Evolutionary conservation across 2,329 filamentous ascomycete genomes (phyloP).

Genomic region (Cordyceps cateniannulata): DNA sequence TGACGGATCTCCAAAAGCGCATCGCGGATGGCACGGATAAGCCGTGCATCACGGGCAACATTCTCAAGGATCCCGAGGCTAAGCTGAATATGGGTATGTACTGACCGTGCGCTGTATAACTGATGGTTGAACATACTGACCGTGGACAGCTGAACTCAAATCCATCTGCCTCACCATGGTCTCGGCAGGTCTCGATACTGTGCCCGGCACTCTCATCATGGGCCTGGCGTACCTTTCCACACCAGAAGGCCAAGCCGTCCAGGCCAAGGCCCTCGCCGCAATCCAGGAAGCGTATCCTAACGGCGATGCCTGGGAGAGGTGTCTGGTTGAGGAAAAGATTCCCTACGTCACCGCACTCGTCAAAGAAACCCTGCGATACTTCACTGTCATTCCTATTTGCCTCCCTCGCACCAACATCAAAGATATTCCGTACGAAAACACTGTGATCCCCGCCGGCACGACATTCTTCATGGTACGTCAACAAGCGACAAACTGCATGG

Average conservation of each 20-base stretch:
- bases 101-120: not conserved
- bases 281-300: slow-evolving; percentile 67
- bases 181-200: slow-evolving; percentile 73
- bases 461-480: slow-evolving; percentile 66
- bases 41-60: slow-evolving; percentile 38
- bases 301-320: slow-evolving; percentile 69
- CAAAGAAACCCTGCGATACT: slow-evolving; percentile 73
- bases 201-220: slow-evolving; percentile 75
- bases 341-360: slow-evolving; percentile 72
- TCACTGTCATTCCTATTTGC: slow-evolving; percentile 73
- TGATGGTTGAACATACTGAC: not conserved
- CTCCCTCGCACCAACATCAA: slow-evolving; percentile 67
- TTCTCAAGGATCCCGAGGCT: slow-evolving; percentile 47
- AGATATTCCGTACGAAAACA: slow-evolving; percentile 62
- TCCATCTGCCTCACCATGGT: slow-evolving; percentile 80
- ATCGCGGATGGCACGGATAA: slow-evolving; percentile 35
- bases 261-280: slow-evolving; percentile 61
- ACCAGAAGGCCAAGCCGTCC: slow-evolving; percentile 60
- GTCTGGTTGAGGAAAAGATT: slow-evolving; percentile 66
- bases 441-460: slow-evolving; percentile 65
- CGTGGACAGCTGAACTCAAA: slow-evolving; percentile 61
- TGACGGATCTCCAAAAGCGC: slow-evolving; percentile 44
- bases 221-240: slow-evolving; percentile 70
- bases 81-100: slow-evolving; percentile 30
- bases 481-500: no score